Percentiles rank a stretch among this genome's conserved stretches.
These are phyloP conservation scores for Clarireedia hainanense DNA, from an alignment of 2,329 filamentous ascomycete species.

Conservation along the genomic window DNA sequence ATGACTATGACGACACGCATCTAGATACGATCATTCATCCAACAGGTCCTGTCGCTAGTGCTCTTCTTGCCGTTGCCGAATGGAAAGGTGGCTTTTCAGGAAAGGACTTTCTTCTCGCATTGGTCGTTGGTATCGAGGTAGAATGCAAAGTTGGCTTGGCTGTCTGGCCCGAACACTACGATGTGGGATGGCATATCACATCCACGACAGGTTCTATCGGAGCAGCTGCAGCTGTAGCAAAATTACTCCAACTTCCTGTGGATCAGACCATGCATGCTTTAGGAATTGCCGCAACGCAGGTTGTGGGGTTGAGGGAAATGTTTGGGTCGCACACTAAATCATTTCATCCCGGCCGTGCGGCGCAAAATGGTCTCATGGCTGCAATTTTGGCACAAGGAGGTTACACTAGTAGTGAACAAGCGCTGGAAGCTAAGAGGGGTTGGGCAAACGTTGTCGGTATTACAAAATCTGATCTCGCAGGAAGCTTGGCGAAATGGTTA, in stretches of 20 bases:
- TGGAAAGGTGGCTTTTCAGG: conserved; percentile 34
- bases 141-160: conserved; percentile 44
- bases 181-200: conserved; percentile 48
- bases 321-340: conserved; percentile 49
- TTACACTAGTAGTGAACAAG: conserved; percentile 39
- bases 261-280: conserved; percentile 41
- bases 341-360: conserved; percentile 45
- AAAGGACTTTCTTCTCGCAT: conserved; percentile 40
- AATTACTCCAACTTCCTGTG: conserved; percentile 35
- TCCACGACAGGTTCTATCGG: conserved; percentile 44
- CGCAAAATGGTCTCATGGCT: conserved; percentile 43
- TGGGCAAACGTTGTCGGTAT: conserved; percentile 45
- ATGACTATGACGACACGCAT: conserved; percentile 51
- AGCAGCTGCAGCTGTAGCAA: conserved; percentile 43
- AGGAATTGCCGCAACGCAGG: conserved; percentile 45
- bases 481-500: conserved; percentile 28
- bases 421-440: conserved; percentile 44
- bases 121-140: conserved; percentile 44
- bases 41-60: conserved; percentile 41
- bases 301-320: conserved; percentile 45
- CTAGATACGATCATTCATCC: conserved; percentile 49
- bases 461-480: conserved; percentile 33
- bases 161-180: conserved; percentile 47
- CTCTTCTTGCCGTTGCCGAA: conserved; percentile 41
- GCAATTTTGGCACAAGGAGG: conserved; percentile 39